Base-by-base conservation (phyloP, 176 grass and related monocot genomes). In the Poa annua region DNA sequence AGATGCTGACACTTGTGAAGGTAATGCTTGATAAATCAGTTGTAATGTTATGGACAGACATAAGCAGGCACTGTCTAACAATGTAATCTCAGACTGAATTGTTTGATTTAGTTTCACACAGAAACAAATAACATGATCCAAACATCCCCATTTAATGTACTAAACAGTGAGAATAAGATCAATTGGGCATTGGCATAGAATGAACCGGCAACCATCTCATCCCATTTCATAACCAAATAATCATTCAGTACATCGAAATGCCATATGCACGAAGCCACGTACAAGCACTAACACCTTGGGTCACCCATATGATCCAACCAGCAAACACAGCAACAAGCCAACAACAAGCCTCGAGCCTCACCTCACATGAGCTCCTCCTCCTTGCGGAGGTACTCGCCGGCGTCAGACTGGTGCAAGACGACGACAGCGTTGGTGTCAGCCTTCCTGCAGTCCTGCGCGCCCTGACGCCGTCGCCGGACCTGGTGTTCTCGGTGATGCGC, bases 401-500 rank as follows among this genome's bases (percentile, higher is more conserved):
- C 87, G 39, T 97, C 92, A 0, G 95, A 47, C 85, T 97, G 92
- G 69, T 92, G 95, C 44, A 92, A 81, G 12, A 97, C 95, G 4
- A 97, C 90, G 0, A 97, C 84, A 0, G 92, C 90, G 66, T 97
- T 87, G 2, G 95, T 86, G 29, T 94, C 86, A 4, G 95, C 92
- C 88, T 94, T 94, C 70, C 92, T 86, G 86, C 90, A 92, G 71
- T 94, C 95, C 81, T 97, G 92, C 10, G 92, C 89, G 4, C 90
- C 92, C 77, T n/a, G n/a, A n/a, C n/a, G n/a, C n/a, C n/a, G n/a
- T n/a, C n/a, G n/a, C n/a, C n/a, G n/a, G n/a, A n/a, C n/a, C 88
- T 92, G 78, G 88, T 92, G 84, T 90, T 94, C 86, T 97, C 92
- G 1, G 92, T 97, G 86, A 97, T 92, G 49, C 95, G 84, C 1